These are phyloP conservation scores for Alternaria metachromatica DNA, from an alignment of 2,329 filamentous ascomycete genomes.

Conservation along the genomic window DNA sequence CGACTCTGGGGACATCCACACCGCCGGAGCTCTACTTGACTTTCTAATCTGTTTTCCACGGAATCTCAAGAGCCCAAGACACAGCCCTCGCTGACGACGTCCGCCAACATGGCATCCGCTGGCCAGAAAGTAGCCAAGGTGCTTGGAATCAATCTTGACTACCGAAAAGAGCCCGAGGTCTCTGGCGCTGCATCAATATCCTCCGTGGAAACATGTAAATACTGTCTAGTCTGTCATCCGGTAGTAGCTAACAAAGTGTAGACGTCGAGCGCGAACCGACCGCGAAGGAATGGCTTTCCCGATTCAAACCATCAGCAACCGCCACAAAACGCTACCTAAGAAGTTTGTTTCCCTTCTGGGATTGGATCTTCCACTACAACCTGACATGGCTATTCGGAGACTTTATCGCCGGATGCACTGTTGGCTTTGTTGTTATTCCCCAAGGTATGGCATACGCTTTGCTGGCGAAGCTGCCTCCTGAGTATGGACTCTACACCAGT, in stretches of 20 bases:
- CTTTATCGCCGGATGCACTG: conserved; percentile 80
- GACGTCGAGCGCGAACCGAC: conserved; percentile 86
- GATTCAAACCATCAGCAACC: conserved; percentile 64
- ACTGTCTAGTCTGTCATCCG: not conserved
- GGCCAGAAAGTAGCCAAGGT: conserved; percentile 77
- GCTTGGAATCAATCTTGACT: conserved; percentile 81
- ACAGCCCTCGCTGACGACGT: not conserved
- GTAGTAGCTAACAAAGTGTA: conserved; percentile 59
- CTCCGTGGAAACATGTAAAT: conserved; percentile 59
- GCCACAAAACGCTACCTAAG: conserved; percentile 67
- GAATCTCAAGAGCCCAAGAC: not conserved
- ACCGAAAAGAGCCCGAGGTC: conserved; percentile 72
- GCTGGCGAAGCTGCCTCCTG: conserved; percentile 76
- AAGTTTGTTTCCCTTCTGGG: conserved; percentile 84
- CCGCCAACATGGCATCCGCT: conserved; percentile 58
- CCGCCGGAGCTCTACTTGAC: not conserved
- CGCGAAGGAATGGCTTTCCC: conserved; percentile 71
- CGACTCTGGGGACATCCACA: not conserved
- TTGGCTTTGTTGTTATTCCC: conserved; percentile 85
- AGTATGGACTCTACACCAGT: conserved; percentile 92
- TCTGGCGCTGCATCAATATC: conserved; percentile 79
- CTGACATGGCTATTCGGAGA: conserved; percentile 87
- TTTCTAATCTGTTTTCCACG: not conserved
- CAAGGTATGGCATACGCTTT: conserved; percentile 96
- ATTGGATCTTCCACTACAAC: conserved; percentile 91